These are phyloP conservation scores for Sporothrix variecibatus DNA, from an alignment of 2,329 filamentous ascomycete species.

Conservation along the genomic window DNA sequence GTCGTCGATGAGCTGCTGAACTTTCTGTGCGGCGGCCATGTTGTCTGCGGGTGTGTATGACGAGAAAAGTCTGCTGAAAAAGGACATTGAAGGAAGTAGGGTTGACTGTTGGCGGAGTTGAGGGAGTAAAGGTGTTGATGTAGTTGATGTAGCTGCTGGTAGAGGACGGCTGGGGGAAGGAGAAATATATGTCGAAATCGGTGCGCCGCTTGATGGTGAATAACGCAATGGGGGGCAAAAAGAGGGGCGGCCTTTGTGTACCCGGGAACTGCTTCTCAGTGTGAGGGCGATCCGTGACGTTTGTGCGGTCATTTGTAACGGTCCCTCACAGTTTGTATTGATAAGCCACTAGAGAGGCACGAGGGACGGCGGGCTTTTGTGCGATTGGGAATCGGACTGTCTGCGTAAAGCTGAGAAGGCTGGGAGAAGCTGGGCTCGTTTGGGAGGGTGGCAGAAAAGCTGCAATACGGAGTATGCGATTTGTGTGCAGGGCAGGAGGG, in stretches of 20 bases:
- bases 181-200: slow-evolving; percentile 22
- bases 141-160: slow-evolving; percentile 8
- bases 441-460: not conserved
- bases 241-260: slow-evolving; percentile 21
- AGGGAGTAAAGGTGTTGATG: slow-evolving; percentile 9
- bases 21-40: slow-evolving; percentile 87
- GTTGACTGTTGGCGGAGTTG: slow-evolving; percentile 18
- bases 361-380: not conserved
- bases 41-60: slow-evolving; percentile 56
- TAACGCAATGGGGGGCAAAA: slow-evolving; percentile 25
- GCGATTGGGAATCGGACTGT: not conserved
- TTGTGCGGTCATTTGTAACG: not conserved
- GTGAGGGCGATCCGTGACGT: not conserved
- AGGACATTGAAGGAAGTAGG: slow-evolving; percentile 53
- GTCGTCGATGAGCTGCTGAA: slow-evolving; percentile 82
- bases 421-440: not conserved
- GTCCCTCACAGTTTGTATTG: slow-evolving; percentile 5
- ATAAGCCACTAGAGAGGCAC: slow-evolving; percentile 7
- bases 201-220: not conserved
- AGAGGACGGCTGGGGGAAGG: slow-evolving; percentile 20
- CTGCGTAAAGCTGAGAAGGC: not conserved
- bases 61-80: slow-evolving; percentile 72
- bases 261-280: slow-evolving; percentile 1
- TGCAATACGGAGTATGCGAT: not conserved
- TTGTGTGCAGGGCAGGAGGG: not conserved